Base-by-base conservation (phyloP, 768 basidiomycete species). In the Heimioporus sp. region DNA sequence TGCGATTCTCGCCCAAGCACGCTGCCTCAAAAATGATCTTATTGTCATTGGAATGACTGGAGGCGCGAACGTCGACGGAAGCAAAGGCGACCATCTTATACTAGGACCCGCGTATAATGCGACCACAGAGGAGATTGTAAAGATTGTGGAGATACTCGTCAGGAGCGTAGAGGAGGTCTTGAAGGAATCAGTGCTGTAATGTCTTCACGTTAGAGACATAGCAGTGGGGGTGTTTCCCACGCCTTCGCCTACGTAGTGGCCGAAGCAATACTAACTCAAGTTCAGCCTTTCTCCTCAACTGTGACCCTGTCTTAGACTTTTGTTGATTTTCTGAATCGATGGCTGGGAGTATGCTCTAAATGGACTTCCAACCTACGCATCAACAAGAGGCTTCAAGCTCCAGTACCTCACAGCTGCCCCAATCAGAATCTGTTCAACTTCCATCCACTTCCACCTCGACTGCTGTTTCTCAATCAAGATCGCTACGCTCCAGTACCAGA, bases 271-370 rank as follows among this genome's bases (percentile, higher is more conserved):
- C 57, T 53, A 51, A 56, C 64, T 61, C 52, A 59, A 52, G 54
- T 35, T 35, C 13, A 35, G 35, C 35, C 59, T 58, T 67, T 64
- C 58, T 57, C 57, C 53, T 60, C 49, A 36, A 60, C 63, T 48
- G 46, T 40, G 55, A 69, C 59, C 55, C 59, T 67, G 61, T 45
- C 48, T 53, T 60, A 46, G 51, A 61, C 59, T 54, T 55, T 19
- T 51, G 36, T 51, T 49, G 37, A 53, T 54, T 46, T 47, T 52
- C 55, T 53, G 68, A 65, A 81, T 87, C 87, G 84, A 91, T 91
- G 88, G 88, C 88, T 85, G 84, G 81, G 82, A 72, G 84, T 79
- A 83, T 80, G 76, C 77, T 82, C 86, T 90, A 90, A 90, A 91
- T 91, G 89, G 89, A 91, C 86, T 82, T 86, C 82, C 80, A 81